Evolutionary conservation across 306 rosid genomes (phyloP).

Genomic region (Purshia tridentata): DNA sequence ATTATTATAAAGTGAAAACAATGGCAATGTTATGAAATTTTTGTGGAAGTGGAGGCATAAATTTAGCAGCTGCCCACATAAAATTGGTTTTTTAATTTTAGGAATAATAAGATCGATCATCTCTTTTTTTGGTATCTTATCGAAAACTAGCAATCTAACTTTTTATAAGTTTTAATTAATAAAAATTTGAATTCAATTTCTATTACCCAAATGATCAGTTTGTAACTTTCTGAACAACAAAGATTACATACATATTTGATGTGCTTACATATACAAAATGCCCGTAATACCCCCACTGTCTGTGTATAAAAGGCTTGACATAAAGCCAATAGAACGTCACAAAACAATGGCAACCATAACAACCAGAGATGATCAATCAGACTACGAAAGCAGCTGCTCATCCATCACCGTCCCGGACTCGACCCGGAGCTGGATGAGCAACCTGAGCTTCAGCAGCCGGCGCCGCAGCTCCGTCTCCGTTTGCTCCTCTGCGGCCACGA

Average conservation of each 20-base stretch:
- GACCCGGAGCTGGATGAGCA: slow-evolving; percentile 81
- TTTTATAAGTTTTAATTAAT: too few species aligned
- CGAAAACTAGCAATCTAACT: too few species aligned
- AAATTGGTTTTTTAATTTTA: too few species aligned
- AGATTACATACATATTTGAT: too few species aligned
- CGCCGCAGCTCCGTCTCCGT: slow-evolving; percentile 68
- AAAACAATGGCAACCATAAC: slow-evolving; percentile 47
- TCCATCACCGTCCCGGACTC: slow-evolving; percentile 80
- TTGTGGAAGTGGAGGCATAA: slow-evolving; percentile 4
- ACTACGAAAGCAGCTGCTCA: slow-evolving; percentile 80
- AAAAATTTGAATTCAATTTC: too few species aligned
- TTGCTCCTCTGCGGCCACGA: slow-evolving; percentile 34
- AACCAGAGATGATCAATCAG: slow-evolving; percentile 52
- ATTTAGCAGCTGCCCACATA: too few species aligned
- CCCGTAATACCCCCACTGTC: slow-evolving; percentile 9
- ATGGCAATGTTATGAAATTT: slow-evolving; percentile 25
- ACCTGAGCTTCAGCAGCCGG: slow-evolving; percentile 78
- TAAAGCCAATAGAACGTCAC: slow-evolving; percentile 10
- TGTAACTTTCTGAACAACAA: too few species aligned
- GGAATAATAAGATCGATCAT: too few species aligned
- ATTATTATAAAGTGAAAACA: neutral
- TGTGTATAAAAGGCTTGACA: slow-evolving; percentile 33
- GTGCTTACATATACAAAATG: too few species aligned
- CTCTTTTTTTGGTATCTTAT: too few species aligned
- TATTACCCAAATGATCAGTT: too few species aligned